A percentile compares a stretch with the other conserved stretches of the same genome.
phyloP scores from a whole-genome alignment of 257 asterid genomes.

The Handroanthus guayacan region DNA sequence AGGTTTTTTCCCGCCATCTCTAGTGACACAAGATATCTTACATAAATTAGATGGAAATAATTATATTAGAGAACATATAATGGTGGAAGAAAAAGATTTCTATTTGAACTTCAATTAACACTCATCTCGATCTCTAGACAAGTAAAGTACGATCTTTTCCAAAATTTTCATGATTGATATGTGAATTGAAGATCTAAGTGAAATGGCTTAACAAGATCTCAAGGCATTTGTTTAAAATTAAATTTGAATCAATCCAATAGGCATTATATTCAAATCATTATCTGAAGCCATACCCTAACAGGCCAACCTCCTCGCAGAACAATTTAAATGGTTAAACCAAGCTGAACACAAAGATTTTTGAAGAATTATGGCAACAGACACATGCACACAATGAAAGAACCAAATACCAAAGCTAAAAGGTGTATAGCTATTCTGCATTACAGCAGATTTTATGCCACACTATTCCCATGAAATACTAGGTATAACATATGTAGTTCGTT shows the following conservation, averaged over 20 bases:
- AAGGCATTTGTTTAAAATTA: not conserved
- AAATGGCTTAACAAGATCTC: not conserved
- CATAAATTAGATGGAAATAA: not conserved
- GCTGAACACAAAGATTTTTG: not conserved
- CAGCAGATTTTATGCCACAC: not conserved
- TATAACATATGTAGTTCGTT: not conserved
- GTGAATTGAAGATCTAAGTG: not conserved
- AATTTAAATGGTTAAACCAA: slow-evolving; percentile 8
- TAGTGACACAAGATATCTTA: slow-evolving; percentile 19
- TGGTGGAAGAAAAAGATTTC: not conserved
- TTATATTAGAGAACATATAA: not conserved
- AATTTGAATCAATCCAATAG: not conserved
- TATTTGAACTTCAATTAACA: not conserved
- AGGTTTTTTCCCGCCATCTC: slow-evolving; percentile 21
- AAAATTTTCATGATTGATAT: not conserved
- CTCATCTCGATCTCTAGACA: not conserved
- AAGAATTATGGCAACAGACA: not conserved
- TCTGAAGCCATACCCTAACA: not conserved
- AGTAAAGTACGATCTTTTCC: not conserved
- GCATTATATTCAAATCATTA: slow-evolving; percentile 14
- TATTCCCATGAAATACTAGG: not conserved
- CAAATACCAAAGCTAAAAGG: slow-evolving; percentile 1
- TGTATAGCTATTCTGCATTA: not conserved
- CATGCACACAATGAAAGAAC: not conserved
- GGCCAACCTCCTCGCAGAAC: not conserved